These are phyloP conservation scores for Quercus agrifolia DNA, from an alignment of 306 rosid species.

Conservation along the genomic window DNA sequence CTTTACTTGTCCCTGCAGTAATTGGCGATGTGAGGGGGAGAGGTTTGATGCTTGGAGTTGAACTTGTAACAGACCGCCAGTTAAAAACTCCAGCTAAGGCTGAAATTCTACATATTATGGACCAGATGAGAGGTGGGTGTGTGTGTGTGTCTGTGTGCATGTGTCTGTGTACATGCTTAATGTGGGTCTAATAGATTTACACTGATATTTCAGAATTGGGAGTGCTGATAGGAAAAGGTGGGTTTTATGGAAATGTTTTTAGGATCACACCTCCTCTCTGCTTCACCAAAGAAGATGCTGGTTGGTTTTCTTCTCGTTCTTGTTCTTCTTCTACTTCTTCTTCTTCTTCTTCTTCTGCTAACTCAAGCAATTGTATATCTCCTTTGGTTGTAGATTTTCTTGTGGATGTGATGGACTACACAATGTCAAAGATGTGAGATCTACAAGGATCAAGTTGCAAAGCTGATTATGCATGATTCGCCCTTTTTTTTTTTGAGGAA, in stretches of 20 bases:
- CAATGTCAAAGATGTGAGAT: constrained; percentile 39
- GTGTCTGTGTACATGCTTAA: not conserved
- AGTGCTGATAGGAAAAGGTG: constrained; percentile 46
- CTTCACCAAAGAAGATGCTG: constrained; percentile 54
- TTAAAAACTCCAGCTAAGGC: constrained; percentile 41
- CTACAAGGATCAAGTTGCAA: not conserved
- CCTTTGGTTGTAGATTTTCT: constrained; percentile 38
- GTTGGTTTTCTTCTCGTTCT: constrained; percentile 14
- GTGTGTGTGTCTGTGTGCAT: not conserved
- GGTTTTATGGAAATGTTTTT: constrained; percentile 42
- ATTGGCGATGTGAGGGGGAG: constrained; percentile 54
- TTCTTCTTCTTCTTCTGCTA: not conserved
- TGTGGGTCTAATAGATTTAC: not conserved
- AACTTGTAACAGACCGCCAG: constrained; percentile 33
- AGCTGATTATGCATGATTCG: not conserved
- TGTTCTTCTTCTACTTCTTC: not conserved
- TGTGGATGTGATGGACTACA: constrained; percentile 46
- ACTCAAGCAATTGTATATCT: constrained; percentile 10
- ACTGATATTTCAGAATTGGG: constrained; percentile 39
- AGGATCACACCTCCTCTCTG: constrained; percentile 51
- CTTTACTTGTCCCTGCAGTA: constrained; percentile 20
- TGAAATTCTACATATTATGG: constrained; percentile 30
- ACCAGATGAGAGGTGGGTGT: constrained; percentile 41
- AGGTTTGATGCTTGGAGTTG: constrained; percentile 50
- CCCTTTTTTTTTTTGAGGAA: no score